Evolutionary conservation across 495 filamentous ascomycete genomes (phyloP), one percentile per base, ranked within the genome.

Genomic region (Xylona heveae): DNA sequence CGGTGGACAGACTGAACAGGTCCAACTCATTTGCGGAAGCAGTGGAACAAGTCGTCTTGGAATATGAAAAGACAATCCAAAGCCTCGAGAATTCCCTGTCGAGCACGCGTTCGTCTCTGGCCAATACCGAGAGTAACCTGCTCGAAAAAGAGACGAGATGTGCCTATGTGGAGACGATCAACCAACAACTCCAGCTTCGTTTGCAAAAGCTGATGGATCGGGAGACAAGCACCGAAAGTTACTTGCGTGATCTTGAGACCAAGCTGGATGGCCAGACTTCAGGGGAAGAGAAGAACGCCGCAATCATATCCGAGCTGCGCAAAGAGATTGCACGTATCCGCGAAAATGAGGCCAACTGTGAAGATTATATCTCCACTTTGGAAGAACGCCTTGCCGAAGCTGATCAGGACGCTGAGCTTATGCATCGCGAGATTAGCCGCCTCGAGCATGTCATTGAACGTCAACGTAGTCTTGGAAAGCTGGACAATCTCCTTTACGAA

Each of bases 31-130:
- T 95, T 52, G 82, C 85, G 5, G 72, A 88, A 50, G 83, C 83
- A 25, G 84, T 94, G 19, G 90, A 99, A 44, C 76, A 88, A 46
- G 80, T 99, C 24, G 80, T 99, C 10, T 55, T 95, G 12, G 88
- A 99, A 46, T 99, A 99, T 48, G 88, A 99, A 43, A 94, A 91
- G 64, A 99, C 88, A 0, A 95, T 99, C 37, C 81, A 94, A 48
- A 76, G 64, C 41, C 66, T 99, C 17, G 90, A 99, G 55, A 68
- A 80, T 24, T 90, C 83, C 0, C 67, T 99, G 9, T 82, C 90
- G 1, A 88, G 71, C 45, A 95, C 90, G 5, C 68, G 90, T 27
- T 61, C 76, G 28, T 80, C 80, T 7, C 59, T 99, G 20, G 73
- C 90, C 9, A 71, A 53, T 42, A 81, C 72, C 0, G 88, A 99